Base-by-base conservation (phyloP, 2,329 filamentous ascomycete species). In the Laburnicola sp. region DNA sequence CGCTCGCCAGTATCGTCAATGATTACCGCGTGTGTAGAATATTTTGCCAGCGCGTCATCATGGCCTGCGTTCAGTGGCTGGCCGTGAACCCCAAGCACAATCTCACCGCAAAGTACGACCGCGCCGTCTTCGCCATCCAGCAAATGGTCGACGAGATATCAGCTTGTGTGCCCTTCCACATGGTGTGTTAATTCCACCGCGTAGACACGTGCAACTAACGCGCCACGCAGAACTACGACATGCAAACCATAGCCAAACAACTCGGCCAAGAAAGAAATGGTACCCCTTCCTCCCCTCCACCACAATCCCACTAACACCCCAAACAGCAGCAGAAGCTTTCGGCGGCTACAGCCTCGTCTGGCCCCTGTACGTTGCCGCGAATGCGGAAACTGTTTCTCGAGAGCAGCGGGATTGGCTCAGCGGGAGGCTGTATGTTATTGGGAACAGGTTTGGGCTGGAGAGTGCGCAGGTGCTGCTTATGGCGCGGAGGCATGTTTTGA, bases 11-110 rank as follows among this genome's bases (percentile, higher is more conserved):
- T 41, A 70, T 75, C 50, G 62, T 72, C 45, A 75, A 75, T 44
- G 72, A 75, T 46, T 74, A 75, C 53, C 66, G 74, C 6, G 66
- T 75, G 6, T 72, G 68, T 35, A 65, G 74, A 2, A 72, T 75
- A 39, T 75, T 74, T 57, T 74, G 71, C 45, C 63, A 72, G 31
- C 56, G 68, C 8, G 70, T 75, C 36, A 71, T 75, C 36, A 61
- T 75, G 45, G 66, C 64, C 2, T 74, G 72, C 50, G 51, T 67
- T 2, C 60, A 60, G 1, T 70, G 69, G 66, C 47, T 72, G 6
- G 50, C 50, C 2, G 10, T 26, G 2, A 54, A 51, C 3, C 45
- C 48, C 0, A 55, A 59, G 9, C 54, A 54, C 6, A 43, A 58
- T 2, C 44, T 47, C 3, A 53, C 53, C 4, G 32, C 44, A 5